Evolutionary conservation across 2,329 filamentous ascomycete species (phyloP), one percentile per base, ranked within the genome.

Genomic region (Botrytis fabae): DNA sequence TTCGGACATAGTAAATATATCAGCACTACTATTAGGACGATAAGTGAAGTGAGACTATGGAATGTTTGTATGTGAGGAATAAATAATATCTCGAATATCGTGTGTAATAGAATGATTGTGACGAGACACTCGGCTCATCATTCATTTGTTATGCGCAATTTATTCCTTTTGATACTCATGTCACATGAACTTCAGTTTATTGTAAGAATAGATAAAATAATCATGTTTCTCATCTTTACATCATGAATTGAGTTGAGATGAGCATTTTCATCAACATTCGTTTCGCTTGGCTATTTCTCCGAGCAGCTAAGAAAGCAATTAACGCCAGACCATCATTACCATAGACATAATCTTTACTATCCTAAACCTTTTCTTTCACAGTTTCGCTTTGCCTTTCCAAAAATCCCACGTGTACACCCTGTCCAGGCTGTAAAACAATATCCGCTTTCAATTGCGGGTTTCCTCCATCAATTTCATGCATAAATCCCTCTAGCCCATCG

Each of bases 331-430:
- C 48, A 16, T 68, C 48, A 28, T 25, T 14, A 22, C 28, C n/a
- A 62, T 38, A 38, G 38, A 18, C n/a, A 35, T 28, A 7, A 48
- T 10, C 12, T 38, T 70, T 22, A 62, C 22, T 16, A n/a, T 16
- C 14, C 46, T 57, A 66, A n/a, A 10, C 14, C 38, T 46, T 28
- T 6, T 28, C 22, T n/a, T 68, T 68, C 10, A 16, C 32, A 46
- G 6, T 54, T 22, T 18, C 48, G n/a, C 38, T 64, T 59, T 60
- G 57, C 57, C 60, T 82, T 77, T 87, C 84, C 83, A 84, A 88
- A 74, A 91, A 86, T 1, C 85, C 86, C 35, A 91, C 85, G 66
- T 80, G 82, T 22, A 91, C 89, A 2, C 89, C 89, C 64, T 90
- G 83, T 0, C 84, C 86, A 0, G 89, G 89, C 77, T 86, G 85